Evolutionary conservation across 2,329 filamentous ascomycete genomes (phyloP), one percentile per base, ranked within the genome.

Genomic region (Ascochyta viciae-villosae): DNA sequence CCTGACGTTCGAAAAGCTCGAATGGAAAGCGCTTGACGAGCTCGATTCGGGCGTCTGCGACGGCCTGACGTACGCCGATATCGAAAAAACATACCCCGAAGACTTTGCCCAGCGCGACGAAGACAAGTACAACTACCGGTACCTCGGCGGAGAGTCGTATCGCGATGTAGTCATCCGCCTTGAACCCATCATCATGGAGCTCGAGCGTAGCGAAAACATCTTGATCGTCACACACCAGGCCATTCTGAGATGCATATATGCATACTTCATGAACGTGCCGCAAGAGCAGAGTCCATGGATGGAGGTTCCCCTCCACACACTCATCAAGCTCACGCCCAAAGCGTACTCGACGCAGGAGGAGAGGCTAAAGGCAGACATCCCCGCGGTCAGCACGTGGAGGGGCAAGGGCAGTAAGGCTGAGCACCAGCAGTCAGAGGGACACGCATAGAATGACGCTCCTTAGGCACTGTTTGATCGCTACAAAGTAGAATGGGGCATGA

Each of bases 121-220:
- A 65, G 95, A 99, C 82, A 99, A 99, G 78, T 98, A 98, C 85
- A 98, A 99, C 81, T 99, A 99, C 80, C 92, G 95, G 54, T 99
- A 99, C 78, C 89, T 95, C 5, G 95, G 95, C 61, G 95, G 95
- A 50, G 95, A 99, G 79, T 96, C 91, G 58, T 91, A 99, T 76
- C 91, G 94, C 52, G 95, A 99, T 71, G 94, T 99, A 1, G 95
- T 99, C 37, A 98, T 97, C 70, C 92, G 95, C 0, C 87, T 99
- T 0, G 95, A 99, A 74, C 95, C 95, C 60, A 99, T 99, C 78
- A 99, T 99, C 79, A 99, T 99, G 95, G 95, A 99, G 76, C 83
- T 99, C 48, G 95, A 99, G 77, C 87, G 95, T 60, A 92, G 89
- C 66, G 95, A 98, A 77, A 96, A 99, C 73, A 96, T 99, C 64